Evolutionary conservation across 176 grass and related monocot species (phyloP).

Genomic region (Puccinellia tenuiflora): DNA sequence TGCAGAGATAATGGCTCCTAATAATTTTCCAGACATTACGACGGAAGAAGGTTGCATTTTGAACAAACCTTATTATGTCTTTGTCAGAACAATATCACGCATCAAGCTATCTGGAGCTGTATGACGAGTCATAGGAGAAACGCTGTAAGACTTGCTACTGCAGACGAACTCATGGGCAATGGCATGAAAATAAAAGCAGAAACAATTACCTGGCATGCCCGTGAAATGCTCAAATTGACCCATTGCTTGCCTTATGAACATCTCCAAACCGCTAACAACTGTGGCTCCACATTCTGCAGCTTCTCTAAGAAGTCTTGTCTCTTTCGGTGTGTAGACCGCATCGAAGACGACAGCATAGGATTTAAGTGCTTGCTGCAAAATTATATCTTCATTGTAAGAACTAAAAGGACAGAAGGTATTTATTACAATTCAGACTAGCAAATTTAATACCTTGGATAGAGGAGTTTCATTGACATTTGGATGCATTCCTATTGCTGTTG

Average conservation of each 20-base stretch:
- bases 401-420: neutral
- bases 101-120: constrained; percentile 78
- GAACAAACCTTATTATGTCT: constrained; percentile 51
- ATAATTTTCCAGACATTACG: neutral
- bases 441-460: constrained; percentile 62
- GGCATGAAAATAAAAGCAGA: neutral
- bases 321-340: constrained; percentile 92
- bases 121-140: constrained; percentile 31
- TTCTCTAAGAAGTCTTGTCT: constrained; percentile 85
- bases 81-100: constrained; percentile 71
- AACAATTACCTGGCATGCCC: constrained; percentile 58
- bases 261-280: constrained; percentile 94
- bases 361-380: constrained; percentile 79
- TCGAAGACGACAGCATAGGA: constrained; percentile 86
- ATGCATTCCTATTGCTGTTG: constrained; percentile 95
- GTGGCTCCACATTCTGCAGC: constrained; percentile 67
- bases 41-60: constrained; percentile 19
- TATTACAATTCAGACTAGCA: neutral
- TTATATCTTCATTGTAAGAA: neutral
- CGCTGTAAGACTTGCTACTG: constrained; percentile 36
- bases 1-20: neutral
- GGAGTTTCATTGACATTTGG: constrained; percentile 91
- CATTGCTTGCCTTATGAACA: constrained; percentile 97
- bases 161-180: neutral
- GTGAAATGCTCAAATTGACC: constrained; percentile 92